Conservation (phyloP, 2,329 filamentous ascomycete species). For the Pseudonectria foliicola region DNA sequence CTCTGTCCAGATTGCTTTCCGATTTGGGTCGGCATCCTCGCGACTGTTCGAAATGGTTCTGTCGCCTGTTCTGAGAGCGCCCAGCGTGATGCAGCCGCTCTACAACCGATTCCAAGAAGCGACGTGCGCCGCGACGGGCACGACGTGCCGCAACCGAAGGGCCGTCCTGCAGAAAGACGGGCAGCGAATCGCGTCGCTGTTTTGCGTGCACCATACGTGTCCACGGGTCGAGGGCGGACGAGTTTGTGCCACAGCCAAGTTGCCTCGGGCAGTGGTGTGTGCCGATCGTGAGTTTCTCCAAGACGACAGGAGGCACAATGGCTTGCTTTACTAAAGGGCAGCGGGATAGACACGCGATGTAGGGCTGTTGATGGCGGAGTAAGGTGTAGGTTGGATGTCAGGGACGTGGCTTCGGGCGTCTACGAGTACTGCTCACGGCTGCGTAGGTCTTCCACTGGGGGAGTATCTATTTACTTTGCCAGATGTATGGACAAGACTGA, state of each 20-base stretch:
- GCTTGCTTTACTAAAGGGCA: constrained; percentile 6
- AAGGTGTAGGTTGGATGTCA: constrained; percentile 16
- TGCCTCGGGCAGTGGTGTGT: constrained; percentile 15
- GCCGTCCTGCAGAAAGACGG: constrained; percentile 10
- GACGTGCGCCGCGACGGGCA: constrained; percentile 16
- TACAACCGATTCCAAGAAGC: constrained; percentile 1
- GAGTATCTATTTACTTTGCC: too few species aligned
- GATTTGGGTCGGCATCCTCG: too few species aligned
- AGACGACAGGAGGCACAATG: not conserved
- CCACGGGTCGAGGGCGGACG: constrained; percentile 15
- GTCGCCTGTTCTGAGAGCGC: not conserved
- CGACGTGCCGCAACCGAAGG: constrained; percentile 13
- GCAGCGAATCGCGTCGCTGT: constrained; percentile 11
- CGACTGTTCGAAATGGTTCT: too few species aligned
- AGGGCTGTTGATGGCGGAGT: constrained; percentile 17
- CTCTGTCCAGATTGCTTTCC: too few species aligned
- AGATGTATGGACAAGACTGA: not conserved
- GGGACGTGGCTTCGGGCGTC: constrained; percentile 8
- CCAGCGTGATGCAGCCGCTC: not conserved
- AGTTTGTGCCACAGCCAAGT: constrained; percentile 15
- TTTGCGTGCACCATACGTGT: constrained; percentile 21
- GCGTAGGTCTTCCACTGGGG: constrained; percentile 13
- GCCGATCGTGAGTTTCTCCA: constrained; percentile 15
- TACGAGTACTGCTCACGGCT: constrained; percentile 19
- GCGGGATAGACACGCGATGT: constrained; percentile 15